A percentile compares a stretch with the other conserved stretches of the same genome.
Evolutionary conservation across 345 rosid species (phyloP).

Genomic region (Brassica carinata): DNA sequence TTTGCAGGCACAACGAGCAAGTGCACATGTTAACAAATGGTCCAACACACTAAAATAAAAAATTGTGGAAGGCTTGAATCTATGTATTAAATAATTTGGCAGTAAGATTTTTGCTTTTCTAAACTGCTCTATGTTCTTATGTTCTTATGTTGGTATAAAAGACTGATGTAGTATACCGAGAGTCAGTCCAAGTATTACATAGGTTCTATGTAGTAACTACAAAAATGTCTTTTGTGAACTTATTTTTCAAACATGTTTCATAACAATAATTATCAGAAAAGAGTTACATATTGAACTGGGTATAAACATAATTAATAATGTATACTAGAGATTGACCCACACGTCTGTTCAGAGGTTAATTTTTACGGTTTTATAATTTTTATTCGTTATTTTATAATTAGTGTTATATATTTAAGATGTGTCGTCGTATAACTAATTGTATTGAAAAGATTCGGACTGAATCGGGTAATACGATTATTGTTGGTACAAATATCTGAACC

Average conservation of each 20-base stretch:
- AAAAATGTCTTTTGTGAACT: not conserved
- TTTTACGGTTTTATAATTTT: too few relatives aligned
- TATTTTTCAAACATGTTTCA: not conserved
- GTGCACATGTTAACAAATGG: slow-evolving; percentile 64
- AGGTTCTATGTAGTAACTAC: not conserved
- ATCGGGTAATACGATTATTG: too few relatives aligned
- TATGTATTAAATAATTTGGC: not conserved
- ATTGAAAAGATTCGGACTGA: too few relatives aligned
- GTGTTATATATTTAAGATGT: too few relatives aligned
- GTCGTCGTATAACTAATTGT: too few relatives aligned
- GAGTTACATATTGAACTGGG: not conserved
- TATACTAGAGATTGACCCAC: too few relatives aligned
- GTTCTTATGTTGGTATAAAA: not conserved
- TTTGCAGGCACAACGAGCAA: slow-evolving; percentile 73
- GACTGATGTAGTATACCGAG: not conserved
- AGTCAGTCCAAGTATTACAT: not conserved
- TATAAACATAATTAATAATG: too few relatives aligned
- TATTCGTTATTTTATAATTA: too few relatives aligned
- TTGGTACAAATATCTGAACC: too few relatives aligned
- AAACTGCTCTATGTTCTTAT: not conserved
- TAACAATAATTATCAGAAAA: not conserved
- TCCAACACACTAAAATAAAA: slow-evolving; percentile 29
- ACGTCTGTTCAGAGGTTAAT: too few relatives aligned
- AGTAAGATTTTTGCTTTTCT: not conserved
- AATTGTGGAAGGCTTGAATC: not conserved